These are phyloP conservation scores for Aquilaria yunnanensis DNA, from an alignment of 345 rosid species.

Conservation along the genomic window DNA sequence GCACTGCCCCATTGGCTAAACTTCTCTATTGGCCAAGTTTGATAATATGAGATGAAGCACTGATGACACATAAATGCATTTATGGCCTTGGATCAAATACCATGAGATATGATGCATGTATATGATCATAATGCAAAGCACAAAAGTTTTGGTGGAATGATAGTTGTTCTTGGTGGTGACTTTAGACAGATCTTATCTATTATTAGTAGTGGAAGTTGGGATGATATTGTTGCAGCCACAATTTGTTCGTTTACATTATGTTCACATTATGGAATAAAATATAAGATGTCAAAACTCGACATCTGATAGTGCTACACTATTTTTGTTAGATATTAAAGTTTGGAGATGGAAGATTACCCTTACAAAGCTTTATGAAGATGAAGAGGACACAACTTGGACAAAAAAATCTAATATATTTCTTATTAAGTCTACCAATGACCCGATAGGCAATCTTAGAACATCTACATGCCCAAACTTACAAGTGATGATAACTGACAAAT, in stretches of 20 bases:
- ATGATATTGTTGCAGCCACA: neutral
- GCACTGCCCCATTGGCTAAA: neutral
- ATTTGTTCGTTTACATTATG: neutral
- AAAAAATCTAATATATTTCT: neutral
- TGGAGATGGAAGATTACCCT: neutral
- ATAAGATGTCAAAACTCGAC: neutral
- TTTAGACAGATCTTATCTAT: neutral
- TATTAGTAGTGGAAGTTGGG: neutral
- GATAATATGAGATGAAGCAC: conserved; percentile 11
- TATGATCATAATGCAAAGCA: neutral
- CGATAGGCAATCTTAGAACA: neutral
- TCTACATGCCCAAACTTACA: neutral
- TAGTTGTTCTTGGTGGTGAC: neutral
- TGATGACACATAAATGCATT: neutral
- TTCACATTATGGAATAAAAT: neutral
- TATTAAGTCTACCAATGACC: neutral
- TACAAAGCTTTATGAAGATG: too few relatives aligned
- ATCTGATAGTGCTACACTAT: neutral
- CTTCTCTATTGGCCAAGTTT: neutral
- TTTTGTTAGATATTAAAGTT: neutral
- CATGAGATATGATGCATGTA: neutral
- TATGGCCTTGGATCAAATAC: neutral
- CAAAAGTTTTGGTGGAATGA: neutral
- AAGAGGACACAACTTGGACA: neutral
- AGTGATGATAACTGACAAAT: neutral